Percentiles rank a stretch among this genome's conserved stretches.
phyloP scores from a whole-genome alignment of 768 basidiomycete genomes.

The Tephrocybe sp. region DNA sequence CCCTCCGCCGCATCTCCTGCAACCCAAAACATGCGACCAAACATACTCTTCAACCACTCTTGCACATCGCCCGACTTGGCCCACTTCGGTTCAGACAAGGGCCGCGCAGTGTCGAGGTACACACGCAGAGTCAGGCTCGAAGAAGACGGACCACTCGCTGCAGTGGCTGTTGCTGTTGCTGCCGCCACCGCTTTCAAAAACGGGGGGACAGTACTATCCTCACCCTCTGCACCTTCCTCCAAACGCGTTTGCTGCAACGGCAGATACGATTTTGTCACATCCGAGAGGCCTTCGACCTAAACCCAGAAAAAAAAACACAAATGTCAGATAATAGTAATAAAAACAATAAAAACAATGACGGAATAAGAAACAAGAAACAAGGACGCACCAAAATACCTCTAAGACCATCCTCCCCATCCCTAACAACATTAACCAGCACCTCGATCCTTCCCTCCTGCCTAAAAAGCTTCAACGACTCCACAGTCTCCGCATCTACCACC shows the following conservation, averaged over 20 bases:
- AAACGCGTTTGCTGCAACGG: slow-evolving; percentile 49
- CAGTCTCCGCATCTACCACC: slow-evolving; percentile 85
- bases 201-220: slow-evolving; percentile 64
- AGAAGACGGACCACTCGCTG: slow-evolving; percentile 45
- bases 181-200: slow-evolving; percentile 45
- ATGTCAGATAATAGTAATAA: no score
- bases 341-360: no score
- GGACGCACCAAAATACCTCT: slow-evolving; percentile 74
- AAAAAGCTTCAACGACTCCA: slow-evolving; percentile 77
- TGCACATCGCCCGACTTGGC: slow-evolving; percentile 92
- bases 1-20: slow-evolving; percentile 80
- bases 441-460: slow-evolving; percentile 86
- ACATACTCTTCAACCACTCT: slow-evolving; percentile 89
- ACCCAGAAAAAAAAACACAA: slow-evolving; percentile 10
- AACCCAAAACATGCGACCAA: slow-evolving; percentile 86
- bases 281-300: slow-evolving; percentile 75
- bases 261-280: slow-evolving; percentile 67
- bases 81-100: slow-evolving; percentile 96
- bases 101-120: slow-evolving; percentile 83
- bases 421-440: slow-evolving; percentile 60
- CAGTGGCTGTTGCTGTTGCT: no score
- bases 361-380: no score
- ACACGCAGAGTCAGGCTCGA: slow-evolving; percentile 62
- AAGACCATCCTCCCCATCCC: slow-evolving; percentile 51
- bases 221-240: slow-evolving; percentile 34